Percentiles rank a stretch among this genome's conserved stretches.
Conservation (phyloP, 1,284 basidiomycete species). For the Cerioporus squamosus region DNA sequence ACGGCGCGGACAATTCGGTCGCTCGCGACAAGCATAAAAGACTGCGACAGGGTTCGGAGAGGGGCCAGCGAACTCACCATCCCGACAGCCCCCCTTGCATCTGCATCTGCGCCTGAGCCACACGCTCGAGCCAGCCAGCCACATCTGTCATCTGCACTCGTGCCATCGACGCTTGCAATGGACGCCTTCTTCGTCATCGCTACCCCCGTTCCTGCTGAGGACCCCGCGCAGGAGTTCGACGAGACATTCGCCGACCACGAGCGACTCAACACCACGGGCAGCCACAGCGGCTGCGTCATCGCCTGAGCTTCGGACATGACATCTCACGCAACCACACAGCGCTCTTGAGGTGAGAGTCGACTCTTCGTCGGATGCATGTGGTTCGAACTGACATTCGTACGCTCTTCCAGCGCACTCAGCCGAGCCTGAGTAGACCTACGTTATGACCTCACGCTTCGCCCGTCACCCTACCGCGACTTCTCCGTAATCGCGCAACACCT, state of each 20-base stretch:
- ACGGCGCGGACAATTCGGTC: constrained; percentile 2
- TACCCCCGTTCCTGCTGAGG: constrained; percentile 20
- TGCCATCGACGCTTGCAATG: constrained; percentile 13
- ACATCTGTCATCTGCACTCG: not conserved
- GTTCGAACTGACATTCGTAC: no score
- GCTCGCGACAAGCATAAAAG: constrained; percentile 15
- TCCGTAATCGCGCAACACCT: constrained; percentile 19
- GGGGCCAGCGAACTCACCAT: constrained; percentile 12
- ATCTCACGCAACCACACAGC: not conserved
- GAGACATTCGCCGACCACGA: constrained; percentile 22
- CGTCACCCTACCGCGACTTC: constrained; percentile 10
- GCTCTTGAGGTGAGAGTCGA: constrained; percentile 2
- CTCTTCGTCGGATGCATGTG: not conserved
- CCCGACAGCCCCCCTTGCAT: constrained; percentile 6
- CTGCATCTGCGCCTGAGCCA: constrained; percentile 11
- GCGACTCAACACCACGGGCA: constrained; percentile 1
- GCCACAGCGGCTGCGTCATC: constrained; percentile 16
- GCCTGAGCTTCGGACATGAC: constrained; percentile 6
- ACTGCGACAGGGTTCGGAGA: not conserved
- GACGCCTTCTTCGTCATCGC: constrained; percentile 27
- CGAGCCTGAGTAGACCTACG: constrained; percentile 13
- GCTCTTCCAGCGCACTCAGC: constrained; percentile 4
- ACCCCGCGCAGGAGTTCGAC: constrained; percentile 10
- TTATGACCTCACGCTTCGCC: constrained; percentile 4
- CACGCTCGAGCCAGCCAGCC: not conserved